These are phyloP conservation scores for Capsella bursapastoris DNA, from an alignment of 345 rosid genomes.

Conservation along the genomic window DNA sequence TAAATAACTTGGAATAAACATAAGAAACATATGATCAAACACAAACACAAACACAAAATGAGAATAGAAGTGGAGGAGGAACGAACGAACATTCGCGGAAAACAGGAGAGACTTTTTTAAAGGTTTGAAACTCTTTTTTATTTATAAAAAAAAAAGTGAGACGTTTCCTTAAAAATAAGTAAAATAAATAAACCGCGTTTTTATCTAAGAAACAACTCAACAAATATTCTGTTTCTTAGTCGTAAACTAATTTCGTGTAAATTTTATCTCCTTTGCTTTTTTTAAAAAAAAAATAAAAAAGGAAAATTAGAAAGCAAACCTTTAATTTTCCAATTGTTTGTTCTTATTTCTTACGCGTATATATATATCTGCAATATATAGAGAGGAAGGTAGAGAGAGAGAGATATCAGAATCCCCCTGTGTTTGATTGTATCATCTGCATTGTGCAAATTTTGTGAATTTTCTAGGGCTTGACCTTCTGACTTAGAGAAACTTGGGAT, in stretches of 20 bases:
- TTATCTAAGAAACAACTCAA: no score
- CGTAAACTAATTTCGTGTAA: constrained; percentile 1
- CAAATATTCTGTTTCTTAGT: not conserved
- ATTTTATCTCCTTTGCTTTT: not conserved
- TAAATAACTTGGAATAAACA: no score
- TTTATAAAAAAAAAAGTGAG: not conserved
- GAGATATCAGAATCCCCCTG: no score
- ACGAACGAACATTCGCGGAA: not conserved
- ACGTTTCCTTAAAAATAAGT: not conserved
- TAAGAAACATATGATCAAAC: no score
- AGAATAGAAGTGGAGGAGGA: not conserved
- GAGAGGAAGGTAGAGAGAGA: not conserved
- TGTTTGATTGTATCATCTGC: not conserved
- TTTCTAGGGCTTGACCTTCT: not conserved
- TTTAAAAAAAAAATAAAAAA: not conserved
- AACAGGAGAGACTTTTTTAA: not conserved
- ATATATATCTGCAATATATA: not conserved
- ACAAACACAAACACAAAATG: no score
- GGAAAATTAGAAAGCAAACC: not conserved
- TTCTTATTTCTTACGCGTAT: not conserved
- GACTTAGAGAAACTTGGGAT: not conserved
- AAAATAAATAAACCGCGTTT: not conserved
- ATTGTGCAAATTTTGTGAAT: not conserved
- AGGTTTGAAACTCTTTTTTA: not conserved
- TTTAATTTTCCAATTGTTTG: not conserved